Evolutionary conservation across 2,329 filamentous ascomycete species (phyloP).

Genomic region (Cytospora piceicola): DNA sequence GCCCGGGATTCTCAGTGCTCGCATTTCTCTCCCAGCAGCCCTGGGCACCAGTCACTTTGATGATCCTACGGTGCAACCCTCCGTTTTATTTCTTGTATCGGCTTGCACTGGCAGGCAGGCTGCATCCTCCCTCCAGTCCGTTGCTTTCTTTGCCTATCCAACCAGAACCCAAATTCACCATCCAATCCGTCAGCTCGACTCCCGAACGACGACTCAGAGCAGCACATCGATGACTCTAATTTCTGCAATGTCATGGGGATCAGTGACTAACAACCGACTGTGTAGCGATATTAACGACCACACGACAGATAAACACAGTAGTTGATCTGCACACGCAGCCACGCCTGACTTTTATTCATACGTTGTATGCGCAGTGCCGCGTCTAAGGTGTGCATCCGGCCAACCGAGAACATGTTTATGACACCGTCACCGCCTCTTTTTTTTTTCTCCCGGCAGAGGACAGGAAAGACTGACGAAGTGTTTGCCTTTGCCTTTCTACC

Average conservation of each 20-base stretch:
- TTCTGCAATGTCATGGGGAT: not conserved
- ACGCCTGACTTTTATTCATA: not conserved
- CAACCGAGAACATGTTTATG: slow-evolving; percentile 7
- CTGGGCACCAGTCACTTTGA: no score
- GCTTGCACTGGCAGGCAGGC: not conserved
- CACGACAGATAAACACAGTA: not conserved
- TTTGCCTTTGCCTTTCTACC: not conserved
- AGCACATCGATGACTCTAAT: slow-evolving; percentile 18
- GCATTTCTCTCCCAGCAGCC: no score
- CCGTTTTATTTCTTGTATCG: not conserved
- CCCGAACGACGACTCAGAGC: slow-evolving; percentile 22
- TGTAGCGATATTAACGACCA: not conserved
- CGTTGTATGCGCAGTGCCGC: not conserved
- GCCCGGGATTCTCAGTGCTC: no score
- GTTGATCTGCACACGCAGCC: slow-evolving; percentile 4
- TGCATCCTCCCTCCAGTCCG: not conserved
- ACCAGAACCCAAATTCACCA: slow-evolving; percentile 19
- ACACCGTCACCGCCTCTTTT: slow-evolving; percentile 25
- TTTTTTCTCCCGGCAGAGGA: slow-evolving; percentile 17
- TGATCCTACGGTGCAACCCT: not conserved
- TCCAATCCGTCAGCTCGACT: slow-evolving; percentile 11
- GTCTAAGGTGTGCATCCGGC: slow-evolving; percentile 13
- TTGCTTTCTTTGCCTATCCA: not conserved
- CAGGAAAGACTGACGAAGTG: not conserved
- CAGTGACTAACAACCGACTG: slow-evolving; percentile 5